Percentiles rank a stretch among this genome's conserved stretches.
phyloP scores from a whole-genome alignment of 164 flowering plant genomes.

The Vitis rupestris region DNA sequence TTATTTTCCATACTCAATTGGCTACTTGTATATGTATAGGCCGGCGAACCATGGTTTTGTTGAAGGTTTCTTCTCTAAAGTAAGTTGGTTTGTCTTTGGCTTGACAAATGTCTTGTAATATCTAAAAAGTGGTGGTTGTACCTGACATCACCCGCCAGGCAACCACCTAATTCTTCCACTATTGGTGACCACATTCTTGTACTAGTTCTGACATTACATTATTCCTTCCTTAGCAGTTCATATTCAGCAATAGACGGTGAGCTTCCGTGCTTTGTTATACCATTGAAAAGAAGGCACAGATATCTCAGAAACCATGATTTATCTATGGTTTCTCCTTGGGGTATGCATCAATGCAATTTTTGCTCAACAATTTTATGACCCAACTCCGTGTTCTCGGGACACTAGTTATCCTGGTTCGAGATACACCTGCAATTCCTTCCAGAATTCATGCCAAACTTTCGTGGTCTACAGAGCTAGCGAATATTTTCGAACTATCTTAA shows the following conservation, averaged over 20 bases:
- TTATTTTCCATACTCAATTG: background rate
- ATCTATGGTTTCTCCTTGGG: slow-evolving; percentile 11
- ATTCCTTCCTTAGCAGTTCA: too few relatives aligned
- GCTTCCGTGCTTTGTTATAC: background rate
- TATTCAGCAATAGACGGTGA: background rate
- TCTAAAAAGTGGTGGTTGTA: too few relatives aligned
- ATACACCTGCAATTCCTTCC: slow-evolving; percentile 16
- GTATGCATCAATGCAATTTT: background rate
- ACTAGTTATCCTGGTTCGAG: slow-evolving; percentile 11
- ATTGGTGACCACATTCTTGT: background rate
- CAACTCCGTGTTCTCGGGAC: slow-evolving; percentile 1
- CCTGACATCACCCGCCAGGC: background rate
- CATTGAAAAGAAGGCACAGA: too few relatives aligned
- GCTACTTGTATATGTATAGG: background rate
- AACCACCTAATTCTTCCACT: background rate
- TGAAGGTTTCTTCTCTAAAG: too few relatives aligned
- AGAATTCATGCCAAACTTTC: slow-evolving; percentile 13
- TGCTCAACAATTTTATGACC: too few relatives aligned
- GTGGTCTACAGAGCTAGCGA: slow-evolving; percentile 17
- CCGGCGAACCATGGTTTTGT: background rate
- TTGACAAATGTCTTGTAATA: too few relatives aligned
- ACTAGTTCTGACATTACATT: too few relatives aligned
- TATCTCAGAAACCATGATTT: background rate
- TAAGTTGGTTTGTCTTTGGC: background rate
- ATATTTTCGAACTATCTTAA: slow-evolving; percentile 16